A percentile compares a stretch with the other conserved stretches of the same genome.
Evolutionary conservation across 768 basidiomycete genomes (phyloP).

Genomic region (Tremella yokohamensis): DNA sequence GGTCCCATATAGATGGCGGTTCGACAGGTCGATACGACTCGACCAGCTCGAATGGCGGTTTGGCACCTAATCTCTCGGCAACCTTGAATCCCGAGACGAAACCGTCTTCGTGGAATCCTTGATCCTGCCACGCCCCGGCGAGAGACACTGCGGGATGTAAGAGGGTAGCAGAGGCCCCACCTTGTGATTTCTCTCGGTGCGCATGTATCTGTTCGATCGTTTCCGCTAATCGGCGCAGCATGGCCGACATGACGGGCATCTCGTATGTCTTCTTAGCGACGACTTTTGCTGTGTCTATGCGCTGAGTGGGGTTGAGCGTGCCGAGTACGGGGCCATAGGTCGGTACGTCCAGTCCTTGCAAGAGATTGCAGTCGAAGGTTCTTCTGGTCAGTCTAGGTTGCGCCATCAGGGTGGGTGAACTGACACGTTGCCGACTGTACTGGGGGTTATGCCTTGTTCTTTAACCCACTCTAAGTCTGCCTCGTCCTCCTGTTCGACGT

Average conservation of each 20-base stretch:
- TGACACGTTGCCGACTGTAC: not conserved
- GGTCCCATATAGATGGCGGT: not conserved
- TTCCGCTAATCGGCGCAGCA: not conserved
- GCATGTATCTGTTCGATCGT: not conserved
- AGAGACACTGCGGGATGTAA: not conserved
- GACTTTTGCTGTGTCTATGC: slow-evolving; percentile 4
- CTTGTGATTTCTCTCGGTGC: not conserved
- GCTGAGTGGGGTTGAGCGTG: slow-evolving; percentile 1
- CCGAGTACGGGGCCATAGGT: slow-evolving; percentile 6
- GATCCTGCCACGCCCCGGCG: slow-evolving; percentile 7
- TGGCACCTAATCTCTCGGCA: not conserved
- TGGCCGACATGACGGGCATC: not conserved
- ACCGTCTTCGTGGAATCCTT: slow-evolving; percentile 10
- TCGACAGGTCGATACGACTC: not conserved
- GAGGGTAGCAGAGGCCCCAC: not conserved
- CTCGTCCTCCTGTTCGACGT: not conserved
- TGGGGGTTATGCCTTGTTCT: not conserved
- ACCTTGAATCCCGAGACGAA: not conserved
- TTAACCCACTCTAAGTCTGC: no score
- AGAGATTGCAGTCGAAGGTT: slow-evolving; percentile 7
- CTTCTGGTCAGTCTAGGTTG: not conserved
- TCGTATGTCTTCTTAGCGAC: slow-evolving; percentile 1
- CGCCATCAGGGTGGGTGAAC: not conserved
- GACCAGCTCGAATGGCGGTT: slow-evolving; percentile 2
- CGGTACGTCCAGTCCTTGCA: not conserved